phyloP scores from a whole-genome alignment of 2,329 filamentous ascomycete species.

The Beauveria caledonica region DNA sequence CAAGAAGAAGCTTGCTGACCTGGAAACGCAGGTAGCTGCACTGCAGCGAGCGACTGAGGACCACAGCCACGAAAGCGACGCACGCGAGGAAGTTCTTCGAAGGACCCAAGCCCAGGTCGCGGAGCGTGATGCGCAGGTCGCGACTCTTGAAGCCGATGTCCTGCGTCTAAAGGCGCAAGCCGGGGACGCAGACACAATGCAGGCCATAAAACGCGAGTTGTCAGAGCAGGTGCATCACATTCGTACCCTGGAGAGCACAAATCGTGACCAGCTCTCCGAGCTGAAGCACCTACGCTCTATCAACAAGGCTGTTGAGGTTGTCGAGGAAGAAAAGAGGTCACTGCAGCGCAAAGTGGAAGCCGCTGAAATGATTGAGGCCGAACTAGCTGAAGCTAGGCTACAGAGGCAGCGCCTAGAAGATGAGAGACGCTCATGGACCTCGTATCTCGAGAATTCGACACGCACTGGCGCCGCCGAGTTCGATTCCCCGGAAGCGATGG shows the following conservation, averaged over 20 bases:
- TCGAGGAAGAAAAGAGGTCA: constrained; percentile 88
- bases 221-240: constrained; percentile 91
- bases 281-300: constrained; percentile 72
- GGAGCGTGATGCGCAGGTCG: constrained; percentile 62
- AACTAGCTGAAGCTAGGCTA: constrained; percentile 70
- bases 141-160: constrained; percentile 72
- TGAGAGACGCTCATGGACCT: constrained; percentile 78
- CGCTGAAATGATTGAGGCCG: constrained; percentile 64
- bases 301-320: constrained; percentile 81
- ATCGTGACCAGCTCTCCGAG: constrained; percentile 70
- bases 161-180: constrained; percentile 77
- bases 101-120: constrained; percentile 58
- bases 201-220: constrained; percentile 78
- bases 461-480: constrained; percentile 62
- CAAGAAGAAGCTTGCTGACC: constrained; percentile 46
- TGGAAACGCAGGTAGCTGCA: constrained; percentile 43
- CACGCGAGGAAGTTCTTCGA: constrained; percentile 48
- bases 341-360: constrained; percentile 70
- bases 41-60: constrained; percentile 45
- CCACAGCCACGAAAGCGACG: constrained; percentile 48
- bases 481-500: constrained; percentile 79
- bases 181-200: constrained; percentile 77
- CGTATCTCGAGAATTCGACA: constrained; percentile 66
- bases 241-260: constrained; percentile 69
- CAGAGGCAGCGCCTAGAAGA: constrained; percentile 84